Base-by-base conservation (phyloP, 768 basidiomycete species). In the Amanita subjunquillea region DNA sequence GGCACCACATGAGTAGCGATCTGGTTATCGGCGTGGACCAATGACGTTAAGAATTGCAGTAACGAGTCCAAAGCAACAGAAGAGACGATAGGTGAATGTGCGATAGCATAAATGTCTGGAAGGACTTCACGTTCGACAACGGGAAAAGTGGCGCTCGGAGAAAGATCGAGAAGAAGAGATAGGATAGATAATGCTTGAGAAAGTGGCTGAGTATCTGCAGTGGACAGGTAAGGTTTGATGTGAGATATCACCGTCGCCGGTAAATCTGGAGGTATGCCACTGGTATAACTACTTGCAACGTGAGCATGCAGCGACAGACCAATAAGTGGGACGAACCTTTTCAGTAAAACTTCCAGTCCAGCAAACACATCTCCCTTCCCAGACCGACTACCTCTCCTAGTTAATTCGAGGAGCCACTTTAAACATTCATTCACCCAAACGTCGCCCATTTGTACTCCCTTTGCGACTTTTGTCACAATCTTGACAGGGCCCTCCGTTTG, bases 391-490 rank as follows among this genome's bases (percentile, higher is more conserved):
- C 84, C 89, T 69, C 85, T 90, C 67, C 78, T 81, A 55, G 95
- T 65, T 22, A 96, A 63, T 5, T 74, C 73, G 63, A 89, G 76
- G 17, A 87, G 70, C 81, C 89, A 91, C 29, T 87, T 79, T 15
- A 94, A 70, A 56, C 83, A 86, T 4, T 80, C 81, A 51, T 85
- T 82, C 10, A 92, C 80, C 93, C 94, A 98, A 10, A 74, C 70
- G 61, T 87, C 84, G 20, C 77, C 74, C 44, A 88, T 72, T 17
- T 77, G 72, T 34, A 86, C 86, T 52, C 85, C 83, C 50, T 65
- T 79, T 17, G 90, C 90, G n/a, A 95, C 88, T 53, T 82, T 83
- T 4, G 79, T 85, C 47, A 96, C 85, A 32, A 91, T 90, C 57
- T 74, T 82, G 47, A 98, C 85, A 17, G 85, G 83, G 30, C 82